phyloP scores from a whole-genome alignment of 2,329 filamentous ascomycete genomes.

The Beauveria brongniartii region DNA sequence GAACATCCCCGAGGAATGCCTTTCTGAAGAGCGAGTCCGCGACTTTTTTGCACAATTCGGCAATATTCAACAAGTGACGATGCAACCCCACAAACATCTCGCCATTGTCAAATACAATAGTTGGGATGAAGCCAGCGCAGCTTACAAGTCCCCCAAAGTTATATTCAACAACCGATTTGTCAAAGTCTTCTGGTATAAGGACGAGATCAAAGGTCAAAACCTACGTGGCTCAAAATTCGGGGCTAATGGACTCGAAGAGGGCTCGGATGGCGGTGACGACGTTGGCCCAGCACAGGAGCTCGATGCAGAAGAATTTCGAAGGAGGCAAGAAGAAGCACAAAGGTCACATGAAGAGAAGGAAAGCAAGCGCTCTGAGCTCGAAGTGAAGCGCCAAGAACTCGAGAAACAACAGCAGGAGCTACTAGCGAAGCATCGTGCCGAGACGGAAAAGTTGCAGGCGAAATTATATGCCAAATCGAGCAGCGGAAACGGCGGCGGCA shows the following conservation, averaged over 20 bases:
- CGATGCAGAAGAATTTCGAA: constrained; percentile 61
- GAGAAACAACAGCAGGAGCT: constrained; percentile 56
- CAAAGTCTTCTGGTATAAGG: constrained; percentile 71
- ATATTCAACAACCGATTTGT: constrained; percentile 83
- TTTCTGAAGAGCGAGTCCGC: constrained; percentile 56
- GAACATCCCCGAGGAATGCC: constrained; percentile 65
- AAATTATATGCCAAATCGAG: constrained; percentile 25
- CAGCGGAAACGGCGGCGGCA: constrained; percentile 21
- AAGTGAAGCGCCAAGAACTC: constrained; percentile 53
- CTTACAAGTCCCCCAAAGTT: constrained; percentile 68
- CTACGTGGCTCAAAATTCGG: constrained; percentile 21
- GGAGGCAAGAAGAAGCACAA: constrained; percentile 65
- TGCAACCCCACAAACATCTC: constrained; percentile 58
- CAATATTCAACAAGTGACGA: constrained; percentile 50
- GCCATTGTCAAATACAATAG: constrained; percentile 62
- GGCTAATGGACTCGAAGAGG: constrained; percentile 11
- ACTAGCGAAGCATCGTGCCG: constrained; percentile 54
- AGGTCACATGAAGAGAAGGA: constrained; percentile 57
- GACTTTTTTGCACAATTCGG: constrained; percentile 69
- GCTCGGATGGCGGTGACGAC: constrained; percentile 5
- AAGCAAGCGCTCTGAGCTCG: constrained; percentile 54
- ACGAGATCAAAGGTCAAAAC: constrained; percentile 33
- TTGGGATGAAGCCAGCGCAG: constrained; percentile 58
- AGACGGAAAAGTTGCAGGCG: constrained; percentile 57
- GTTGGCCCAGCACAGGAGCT: constrained; percentile 39